Conservation (phyloP, 2,329 filamentous ascomycete genomes). For the Paraconiothyrium brasiliense region DNA sequence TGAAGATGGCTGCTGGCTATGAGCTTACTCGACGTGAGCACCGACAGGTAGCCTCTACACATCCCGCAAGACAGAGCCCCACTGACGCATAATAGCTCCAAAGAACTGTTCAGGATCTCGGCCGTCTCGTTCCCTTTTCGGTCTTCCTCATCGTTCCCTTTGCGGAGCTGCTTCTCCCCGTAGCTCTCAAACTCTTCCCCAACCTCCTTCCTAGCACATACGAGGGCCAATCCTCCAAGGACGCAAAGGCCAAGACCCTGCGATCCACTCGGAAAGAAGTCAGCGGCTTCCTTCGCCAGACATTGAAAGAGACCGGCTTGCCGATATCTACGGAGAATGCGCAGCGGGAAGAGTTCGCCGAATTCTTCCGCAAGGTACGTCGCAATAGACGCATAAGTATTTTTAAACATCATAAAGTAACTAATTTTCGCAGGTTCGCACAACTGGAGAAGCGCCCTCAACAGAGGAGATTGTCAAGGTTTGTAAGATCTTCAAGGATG, state of each 20-base stretch:
- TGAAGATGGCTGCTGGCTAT: constrained; percentile 98
- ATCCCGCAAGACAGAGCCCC: not conserved
- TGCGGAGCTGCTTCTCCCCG: constrained; percentile 88
- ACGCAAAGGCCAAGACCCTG: constrained; percentile 83
- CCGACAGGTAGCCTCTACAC: constrained; percentile 68
- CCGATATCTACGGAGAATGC: constrained; percentile 85
- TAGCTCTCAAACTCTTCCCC: constrained; percentile 94
- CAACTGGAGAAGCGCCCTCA: constrained; percentile 89
- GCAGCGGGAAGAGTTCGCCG: constrained; percentile 91
- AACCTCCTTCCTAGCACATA: constrained; percentile 98
- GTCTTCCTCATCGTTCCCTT: constrained; percentile 98
- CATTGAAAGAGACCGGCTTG: constrained; percentile 90
- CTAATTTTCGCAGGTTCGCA: constrained; percentile 57
- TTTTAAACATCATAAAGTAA: constrained; percentile 18
- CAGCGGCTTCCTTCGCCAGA: constrained; percentile 86
- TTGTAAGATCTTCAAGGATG: constrained; percentile 98
- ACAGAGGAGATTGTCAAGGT: constrained; percentile 95
- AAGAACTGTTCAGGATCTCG: constrained; percentile 92
- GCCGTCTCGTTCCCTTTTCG: constrained; percentile 91
- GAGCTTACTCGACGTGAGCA: constrained; percentile 94
- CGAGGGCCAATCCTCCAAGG: constrained; percentile 89
- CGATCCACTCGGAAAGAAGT: constrained; percentile 92
- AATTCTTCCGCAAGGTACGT: constrained; percentile 93
- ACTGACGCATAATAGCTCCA: constrained; percentile 65
- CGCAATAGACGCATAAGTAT: not conserved